Percentiles rank a stretch among this genome's conserved stretches.
These are phyloP conservation scores for Malbranchea cinnamomea DNA, from an alignment of 2,329 filamentous ascomycete species.

Conservation along the genomic window DNA sequence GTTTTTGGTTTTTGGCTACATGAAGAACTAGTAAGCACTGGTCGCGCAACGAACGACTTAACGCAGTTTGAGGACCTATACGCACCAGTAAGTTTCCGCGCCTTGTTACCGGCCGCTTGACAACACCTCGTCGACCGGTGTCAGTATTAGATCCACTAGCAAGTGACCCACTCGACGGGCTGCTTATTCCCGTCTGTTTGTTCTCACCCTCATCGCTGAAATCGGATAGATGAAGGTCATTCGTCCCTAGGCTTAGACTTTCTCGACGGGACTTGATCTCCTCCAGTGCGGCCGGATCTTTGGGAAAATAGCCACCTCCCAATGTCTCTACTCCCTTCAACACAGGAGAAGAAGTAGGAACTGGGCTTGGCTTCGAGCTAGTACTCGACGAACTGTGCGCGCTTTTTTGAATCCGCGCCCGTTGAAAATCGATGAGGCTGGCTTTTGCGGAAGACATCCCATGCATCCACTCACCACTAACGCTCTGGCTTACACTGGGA, in stretches of 20 bases:
- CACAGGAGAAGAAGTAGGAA: constrained; percentile 64
- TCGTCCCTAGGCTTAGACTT: constrained; percentile 80
- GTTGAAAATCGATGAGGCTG: constrained; percentile 66
- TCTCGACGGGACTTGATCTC: constrained; percentile 52
- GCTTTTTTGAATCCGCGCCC: constrained; percentile 42
- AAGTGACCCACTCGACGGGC: constrained; percentile 14
- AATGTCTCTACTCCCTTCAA: constrained; percentile 39
- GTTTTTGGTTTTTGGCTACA: constrained; percentile 83
- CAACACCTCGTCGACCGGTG: constrained; percentile 56
- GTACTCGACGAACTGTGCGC: constrained; percentile 54
- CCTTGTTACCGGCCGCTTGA: constrained; percentile 68
- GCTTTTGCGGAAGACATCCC: constrained; percentile 55
- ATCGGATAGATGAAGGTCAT: constrained; percentile 67
- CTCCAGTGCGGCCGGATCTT: constrained; percentile 33
- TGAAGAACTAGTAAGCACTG: constrained; percentile 1
- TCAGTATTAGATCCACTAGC: constrained; percentile 22
- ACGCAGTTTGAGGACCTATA: constrained; percentile 9
- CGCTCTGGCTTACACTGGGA: constrained; percentile 34
- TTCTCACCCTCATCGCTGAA: constrained; percentile 66
- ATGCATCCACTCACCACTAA: constrained; percentile 47
- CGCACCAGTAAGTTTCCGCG: constrained; percentile 76
- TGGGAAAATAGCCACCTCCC: constrained; percentile 39
- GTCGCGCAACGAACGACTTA: background rate
- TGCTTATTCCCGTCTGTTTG: constrained; percentile 18
- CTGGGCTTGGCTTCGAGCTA: constrained; percentile 52